These are phyloP conservation scores for Endotrypanum monterogeii DNA, from an alignment of 208 protist genomes.

Conservation along the genomic window DNA sequence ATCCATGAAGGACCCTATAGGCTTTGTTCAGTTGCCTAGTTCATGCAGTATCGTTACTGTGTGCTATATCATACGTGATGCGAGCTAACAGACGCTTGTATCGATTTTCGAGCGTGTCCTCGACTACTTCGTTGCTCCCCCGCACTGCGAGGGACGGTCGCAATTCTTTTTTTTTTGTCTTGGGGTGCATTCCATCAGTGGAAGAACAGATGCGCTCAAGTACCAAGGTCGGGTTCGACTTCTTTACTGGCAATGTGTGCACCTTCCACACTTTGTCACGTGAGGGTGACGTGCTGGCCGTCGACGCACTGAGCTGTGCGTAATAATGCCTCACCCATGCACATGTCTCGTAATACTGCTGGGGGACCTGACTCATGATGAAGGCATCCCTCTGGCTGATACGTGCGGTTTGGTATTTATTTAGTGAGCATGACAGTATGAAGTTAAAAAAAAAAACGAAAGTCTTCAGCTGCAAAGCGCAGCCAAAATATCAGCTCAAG, in stretches of 20 bases:
- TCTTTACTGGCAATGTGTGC: conserved; percentile 7
- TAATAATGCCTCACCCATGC: conserved; percentile 28
- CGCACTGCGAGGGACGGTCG: background rate
- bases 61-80: conserved; percentile 7
- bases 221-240: conserved; percentile 15
- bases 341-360: conserved; percentile 53
- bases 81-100: conserved; percentile 23
- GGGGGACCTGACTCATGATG: conserved; percentile 23
- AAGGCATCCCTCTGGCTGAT: background rate
- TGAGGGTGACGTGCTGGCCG: background rate
- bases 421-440: too few relatives aligned
- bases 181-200: background rate
- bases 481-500: too few relatives aligned
- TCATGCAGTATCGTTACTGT: background rate
- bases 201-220: conserved; percentile 1
- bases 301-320: background rate
- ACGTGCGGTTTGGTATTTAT: too few relatives aligned
- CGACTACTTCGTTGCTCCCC: background rate
- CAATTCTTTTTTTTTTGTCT: background rate
- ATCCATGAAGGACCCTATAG: too few relatives aligned
- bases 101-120: conserved; percentile 15
- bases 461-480: background rate
- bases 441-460: too few relatives aligned
- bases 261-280: background rate
- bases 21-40: background rate